Evolutionary conservation across 2,329 filamentous ascomycete species (phyloP), one percentile per base, ranked within the genome.

Genomic region (Hypoxylon rubiginosum): DNA sequence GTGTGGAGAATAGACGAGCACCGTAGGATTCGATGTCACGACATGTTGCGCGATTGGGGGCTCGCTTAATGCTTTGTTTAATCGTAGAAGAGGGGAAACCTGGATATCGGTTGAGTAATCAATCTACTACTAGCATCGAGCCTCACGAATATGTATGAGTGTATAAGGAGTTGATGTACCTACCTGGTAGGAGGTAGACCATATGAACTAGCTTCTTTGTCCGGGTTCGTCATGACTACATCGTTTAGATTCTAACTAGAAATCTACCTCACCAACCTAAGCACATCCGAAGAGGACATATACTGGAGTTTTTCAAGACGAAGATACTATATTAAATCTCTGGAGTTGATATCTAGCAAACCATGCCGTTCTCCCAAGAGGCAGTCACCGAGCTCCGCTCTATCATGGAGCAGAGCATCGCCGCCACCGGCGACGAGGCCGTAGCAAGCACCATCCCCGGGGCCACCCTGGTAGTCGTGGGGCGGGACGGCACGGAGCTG

Each of bases 401-500:
- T 24, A 64, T 73, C 49, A 50, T 74, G 3, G 67, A 74, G 43
- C 51, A 66, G 28, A 66, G 46, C 55, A 57, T 69, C 66, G 50
- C 61, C 28, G 24, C 34, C n/a, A 28, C 48, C 3, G 34, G 51
- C 2, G 43, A 57, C 19, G 51, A 54, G 7, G 58, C 69, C 13
- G 45, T n/a, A 19, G 59, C 68, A 9, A 62, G 6, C 13, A 34
- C 57, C 0, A 50, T 74, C 2, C 67, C 71, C 17, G 72, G 72
- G 9, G 63, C 63, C 17, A 67, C 66, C 4, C 66, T 68, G 4
- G 70, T 73, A 72, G 66, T 83, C 78, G 26, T 77, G 70, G 28
- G 79, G 69, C 59, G 76, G 76, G 8, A 81, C 74, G 10, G 82
- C 78, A 24, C 78, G 74, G 48, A 83, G 75, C 59, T 82, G 77